These are phyloP conservation scores for Macrolepiota albuminosa DNA, from an alignment of 768 basidiomycete genomes.

Conservation along the genomic window DNA sequence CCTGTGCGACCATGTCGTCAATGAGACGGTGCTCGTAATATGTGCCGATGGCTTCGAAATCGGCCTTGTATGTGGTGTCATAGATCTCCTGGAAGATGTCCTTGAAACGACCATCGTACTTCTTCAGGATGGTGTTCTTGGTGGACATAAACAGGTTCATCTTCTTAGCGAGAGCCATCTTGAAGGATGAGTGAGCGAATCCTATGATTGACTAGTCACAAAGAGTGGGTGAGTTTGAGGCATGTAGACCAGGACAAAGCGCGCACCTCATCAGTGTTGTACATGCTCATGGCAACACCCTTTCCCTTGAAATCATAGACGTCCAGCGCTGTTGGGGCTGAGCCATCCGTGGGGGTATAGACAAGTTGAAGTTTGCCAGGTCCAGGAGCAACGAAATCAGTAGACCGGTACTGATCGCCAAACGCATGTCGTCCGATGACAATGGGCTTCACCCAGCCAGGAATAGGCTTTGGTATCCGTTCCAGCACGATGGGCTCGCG, in stretches of 20 bases:
- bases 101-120: slow-evolving; percentile 98
- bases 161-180: slow-evolving; percentile 84
- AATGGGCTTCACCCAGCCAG: slow-evolving; percentile 97
- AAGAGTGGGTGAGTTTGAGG: neutral
- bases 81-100: slow-evolving; percentile 99
- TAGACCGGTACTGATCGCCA: slow-evolving; percentile 96
- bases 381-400: slow-evolving; percentile 88
- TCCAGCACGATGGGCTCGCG: slow-evolving; percentile 94
- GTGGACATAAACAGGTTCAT: slow-evolving; percentile 94
- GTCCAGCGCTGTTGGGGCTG: slow-evolving; percentile 60
- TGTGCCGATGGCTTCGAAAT: slow-evolving; percentile 66
- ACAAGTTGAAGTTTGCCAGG: slow-evolving; percentile 93
- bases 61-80: slow-evolving; percentile 66
- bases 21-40: slow-evolving; percentile 97
- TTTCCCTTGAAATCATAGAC: slow-evolving; percentile 93
- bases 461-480: slow-evolving; percentile 88
- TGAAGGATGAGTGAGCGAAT: slow-evolving; percentile 97
- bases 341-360: slow-evolving; percentile 78
- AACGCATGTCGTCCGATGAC: slow-evolving; percentile 96
- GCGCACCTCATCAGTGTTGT: slow-evolving; percentile 90
- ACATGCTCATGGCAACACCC: slow-evolving; percentile 96
- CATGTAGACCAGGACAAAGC: neutral
- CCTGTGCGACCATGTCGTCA: slow-evolving; percentile 98
- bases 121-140: slow-evolving; percentile 96
- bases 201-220: slow-evolving; percentile 73